Evolutionary conservation across 176 grass and related monocot genomes (phyloP).

Genomic region (sorghum (Sorghum bicolor)): Sorghum_bicolor_NCBIv3 NC_012872.2:1459001-1459500

Average conservation of each 20-base stretch:
- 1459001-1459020: slow-evolving; percentile 72
- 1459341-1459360: slow-evolving; percentile 71
- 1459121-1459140: not conserved
- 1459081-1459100: slow-evolving; percentile 44
- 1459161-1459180: not conserved
- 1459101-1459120: not conserved
- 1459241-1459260: slow-evolving; percentile 70
- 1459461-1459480: slow-evolving; percentile 64
- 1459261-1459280: slow-evolving; percentile 21
- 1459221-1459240: slow-evolving; percentile 25
- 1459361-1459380: slow-evolving; percentile 91
- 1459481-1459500: slow-evolving; percentile 73
- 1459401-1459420: slow-evolving; percentile 25
- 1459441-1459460: not conserved
- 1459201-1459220: slow-evolving; percentile 36
- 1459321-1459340: slow-evolving; percentile 69
- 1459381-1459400: slow-evolving; percentile 39
- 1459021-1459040: slow-evolving; percentile 44
- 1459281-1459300: slow-evolving; percentile 60
- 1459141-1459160: not conserved
- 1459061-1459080: slow-evolving; percentile 39
- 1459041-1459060: slow-evolving; percentile 51
- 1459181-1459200: not conserved
- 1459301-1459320: slow-evolving; percentile 64
- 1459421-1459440: too few relatives aligned